These are phyloP conservation scores for Oryza rufipogon DNA, from an alignment of 176 grass and related monocot species.

Conservation along the genomic window DNA sequence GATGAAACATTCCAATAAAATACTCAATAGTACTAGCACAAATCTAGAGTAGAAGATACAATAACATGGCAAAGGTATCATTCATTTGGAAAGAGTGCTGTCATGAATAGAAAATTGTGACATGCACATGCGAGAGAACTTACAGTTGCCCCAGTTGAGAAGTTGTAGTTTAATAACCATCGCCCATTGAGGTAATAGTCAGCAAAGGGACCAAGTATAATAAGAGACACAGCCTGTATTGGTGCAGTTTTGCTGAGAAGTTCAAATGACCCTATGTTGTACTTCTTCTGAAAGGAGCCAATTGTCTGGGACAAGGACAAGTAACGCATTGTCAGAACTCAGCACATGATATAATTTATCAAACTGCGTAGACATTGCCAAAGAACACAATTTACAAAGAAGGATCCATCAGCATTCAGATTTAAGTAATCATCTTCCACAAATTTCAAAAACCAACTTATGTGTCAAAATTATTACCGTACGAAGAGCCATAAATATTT, in stretches of 20 bases:
- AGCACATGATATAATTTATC: slow-evolving; percentile 1
- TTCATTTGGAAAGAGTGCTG: slow-evolving; percentile 8
- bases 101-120: slow-evolving; percentile 14
- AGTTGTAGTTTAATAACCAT: slow-evolving; percentile 74
- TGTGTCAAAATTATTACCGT: not conserved
- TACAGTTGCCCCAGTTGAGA: slow-evolving; percentile 85
- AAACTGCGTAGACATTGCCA: not conserved
- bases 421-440: slow-evolving; percentile 7
- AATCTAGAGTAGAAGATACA: slow-evolving; percentile 25
- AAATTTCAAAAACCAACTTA: slow-evolving; percentile 6
- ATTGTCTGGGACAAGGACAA: slow-evolving; percentile 70
- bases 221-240: slow-evolving; percentile 85
- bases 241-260: slow-evolving; percentile 84
- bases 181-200: slow-evolving; percentile 85
- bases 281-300: slow-evolving; percentile 93
- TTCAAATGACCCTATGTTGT: slow-evolving; percentile 96
- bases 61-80: not conserved
- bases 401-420: not conserved
- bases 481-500: not conserved
- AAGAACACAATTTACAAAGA: not conserved
- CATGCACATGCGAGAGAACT: slow-evolving; percentile 41
- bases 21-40: not conserved
- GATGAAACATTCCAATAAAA: not conserved
- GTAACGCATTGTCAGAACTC: not conserved
- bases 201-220: slow-evolving; percentile 80